These are phyloP conservation scores for Didymella lethalis DNA, from an alignment of 2,329 filamentous ascomycete genomes.

Conservation along the genomic window DNA sequence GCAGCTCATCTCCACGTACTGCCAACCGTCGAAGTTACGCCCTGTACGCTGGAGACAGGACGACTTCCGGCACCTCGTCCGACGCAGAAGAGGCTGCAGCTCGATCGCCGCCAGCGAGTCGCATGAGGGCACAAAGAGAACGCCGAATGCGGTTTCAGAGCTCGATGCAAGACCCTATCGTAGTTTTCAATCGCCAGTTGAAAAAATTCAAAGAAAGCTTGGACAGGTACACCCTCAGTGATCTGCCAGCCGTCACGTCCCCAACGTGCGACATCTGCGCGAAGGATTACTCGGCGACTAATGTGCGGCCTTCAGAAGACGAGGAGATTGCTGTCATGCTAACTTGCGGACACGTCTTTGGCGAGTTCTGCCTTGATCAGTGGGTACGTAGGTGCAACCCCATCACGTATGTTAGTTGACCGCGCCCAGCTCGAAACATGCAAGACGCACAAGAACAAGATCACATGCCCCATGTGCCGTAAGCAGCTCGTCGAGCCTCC, in stretches of 20 bases:
- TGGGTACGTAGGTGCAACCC: conserved; percentile 36
- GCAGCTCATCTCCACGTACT: conserved; percentile 39
- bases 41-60: conserved; percentile 40
- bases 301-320: conserved; percentile 41
- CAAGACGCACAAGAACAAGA: conserved; percentile 47
- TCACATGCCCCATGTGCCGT: conserved; percentile 51
- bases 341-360: conserved; percentile 47
- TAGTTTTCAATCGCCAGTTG: conserved; percentile 37
- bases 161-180: conserved; percentile 33
- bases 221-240: conserved; percentile 33
- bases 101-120: conserved; percentile 31
- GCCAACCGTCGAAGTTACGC: conserved; percentile 46
- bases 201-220: conserved; percentile 42
- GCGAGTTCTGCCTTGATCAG: conserved; percentile 47
- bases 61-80: conserved; percentile 31
- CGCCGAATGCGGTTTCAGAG: conserved; percentile 26
- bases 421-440: conserved; percentile 43
- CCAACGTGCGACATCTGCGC: conserved; percentile 47
- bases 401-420: conserved; percentile 7
- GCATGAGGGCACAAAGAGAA: conserved; percentile 28
- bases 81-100: conserved; percentile 39
- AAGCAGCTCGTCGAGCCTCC: conserved; percentile 41
- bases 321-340: conserved; percentile 47
- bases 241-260: conserved; percentile 38
- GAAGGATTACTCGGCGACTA: conserved; percentile 44